A percentile compares a stretch with the other conserved stretches of the same genome.
Conservation (phyloP, 495 filamentous ascomycete genomes). For the Oleoguttula mirabilis region DNA sequence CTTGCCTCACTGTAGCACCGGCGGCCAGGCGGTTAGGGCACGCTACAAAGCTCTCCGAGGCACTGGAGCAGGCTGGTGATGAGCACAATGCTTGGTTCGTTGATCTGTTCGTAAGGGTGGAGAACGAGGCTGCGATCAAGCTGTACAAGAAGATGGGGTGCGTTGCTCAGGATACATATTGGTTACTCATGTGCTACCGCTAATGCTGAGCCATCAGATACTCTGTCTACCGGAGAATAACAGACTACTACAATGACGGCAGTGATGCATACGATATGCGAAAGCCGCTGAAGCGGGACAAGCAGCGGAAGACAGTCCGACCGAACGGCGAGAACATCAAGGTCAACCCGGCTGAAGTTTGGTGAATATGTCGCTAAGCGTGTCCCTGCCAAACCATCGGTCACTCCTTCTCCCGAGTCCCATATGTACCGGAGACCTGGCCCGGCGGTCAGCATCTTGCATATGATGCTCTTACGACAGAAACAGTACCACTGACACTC, state of each 20-base stretch:
- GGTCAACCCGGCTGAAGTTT: constrained; percentile 78
- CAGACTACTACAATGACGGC: constrained; percentile 84
- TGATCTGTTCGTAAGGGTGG: constrained; percentile 81
- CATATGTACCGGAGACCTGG: too few species aligned
- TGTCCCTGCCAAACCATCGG: too few species aligned
- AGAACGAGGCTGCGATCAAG: constrained; percentile 71
- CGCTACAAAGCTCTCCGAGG: constrained; percentile 63
- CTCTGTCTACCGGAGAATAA: constrained; percentile 73
- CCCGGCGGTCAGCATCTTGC: too few species aligned
- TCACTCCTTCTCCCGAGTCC: too few species aligned
- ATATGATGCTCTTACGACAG: too few species aligned
- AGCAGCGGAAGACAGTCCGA: constrained; percentile 60
- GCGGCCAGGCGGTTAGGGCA: constrained; percentile 74
- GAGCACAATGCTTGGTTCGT: constrained; percentile 84
- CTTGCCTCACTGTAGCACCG: constrained; percentile 83
- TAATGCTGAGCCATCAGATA: too few species aligned
- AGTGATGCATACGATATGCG: constrained; percentile 97
- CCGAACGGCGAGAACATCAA: constrained; percentile 69
- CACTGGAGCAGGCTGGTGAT: constrained; percentile 68
- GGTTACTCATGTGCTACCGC: too few species aligned
- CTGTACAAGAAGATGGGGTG: constrained; percentile 89
- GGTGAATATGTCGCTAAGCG: too few species aligned
- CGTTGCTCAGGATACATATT: too few species aligned
- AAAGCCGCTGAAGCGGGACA: constrained; percentile 78
- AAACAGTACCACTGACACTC: too few species aligned